phyloP scores from a whole-genome alignment of 768 basidiomycete genomes.

The Tricholoma saponaceum region DNA sequence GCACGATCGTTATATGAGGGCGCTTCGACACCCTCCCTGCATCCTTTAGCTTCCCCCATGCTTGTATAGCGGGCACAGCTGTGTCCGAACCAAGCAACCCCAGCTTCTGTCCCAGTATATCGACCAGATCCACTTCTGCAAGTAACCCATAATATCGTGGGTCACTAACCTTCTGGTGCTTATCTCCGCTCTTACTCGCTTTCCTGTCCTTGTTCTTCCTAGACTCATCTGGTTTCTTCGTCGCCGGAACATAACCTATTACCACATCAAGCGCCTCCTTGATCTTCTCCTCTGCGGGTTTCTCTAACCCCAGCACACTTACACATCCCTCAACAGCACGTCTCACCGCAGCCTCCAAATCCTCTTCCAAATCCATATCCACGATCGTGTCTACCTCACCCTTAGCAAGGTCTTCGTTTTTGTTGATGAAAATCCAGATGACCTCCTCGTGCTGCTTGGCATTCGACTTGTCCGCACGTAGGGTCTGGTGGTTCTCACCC shows the following conservation, averaged over 20 bases:
- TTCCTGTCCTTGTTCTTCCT: neutral
- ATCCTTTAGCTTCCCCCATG: conserved; percentile 48
- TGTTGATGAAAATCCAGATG: conserved; percentile 73
- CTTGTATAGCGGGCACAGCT: conserved; percentile 24
- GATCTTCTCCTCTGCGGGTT: conserved; percentile 55
- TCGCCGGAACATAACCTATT: conserved; percentile 34
- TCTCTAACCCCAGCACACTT: conserved; percentile 46
- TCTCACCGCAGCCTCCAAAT: conserved; percentile 49
- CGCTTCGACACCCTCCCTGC: conserved; percentile 45
- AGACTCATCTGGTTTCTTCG: conserved; percentile 22
- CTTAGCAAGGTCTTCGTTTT: conserved; percentile 53
- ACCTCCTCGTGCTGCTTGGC: conserved; percentile 69
- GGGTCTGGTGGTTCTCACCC: conserved; percentile 82
- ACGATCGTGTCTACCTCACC: conserved; percentile 56
- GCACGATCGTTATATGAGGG: conserved; percentile 89
- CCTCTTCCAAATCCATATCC: conserved; percentile 54
- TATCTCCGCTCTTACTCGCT: conserved; percentile 21
- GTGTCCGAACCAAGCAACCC: conserved; percentile 17
- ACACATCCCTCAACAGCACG: conserved; percentile 58
- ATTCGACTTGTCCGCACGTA: conserved; percentile 50
- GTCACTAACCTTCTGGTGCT: conserved; percentile 10
- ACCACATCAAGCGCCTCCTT: conserved; percentile 49
- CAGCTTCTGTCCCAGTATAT: conserved; percentile 42
- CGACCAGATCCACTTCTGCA: conserved; percentile 63
- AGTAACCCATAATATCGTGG: conserved; percentile 79